phyloP scores from a whole-genome alignment of 1,284 basidiomycete genomes.

The Puccinia sorghi region DNA sequence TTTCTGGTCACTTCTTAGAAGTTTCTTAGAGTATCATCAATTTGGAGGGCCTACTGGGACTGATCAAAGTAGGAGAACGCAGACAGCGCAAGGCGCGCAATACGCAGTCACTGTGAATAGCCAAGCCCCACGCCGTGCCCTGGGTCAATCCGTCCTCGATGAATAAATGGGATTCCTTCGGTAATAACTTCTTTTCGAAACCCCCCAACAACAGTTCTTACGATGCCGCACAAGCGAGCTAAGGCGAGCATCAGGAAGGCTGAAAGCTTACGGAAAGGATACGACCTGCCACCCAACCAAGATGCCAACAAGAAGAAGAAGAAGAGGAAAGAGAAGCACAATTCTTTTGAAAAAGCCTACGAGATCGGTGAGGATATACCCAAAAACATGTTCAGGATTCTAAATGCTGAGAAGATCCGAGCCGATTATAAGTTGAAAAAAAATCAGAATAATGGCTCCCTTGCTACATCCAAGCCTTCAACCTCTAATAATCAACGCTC shows the following conservation, averaged over 20 bases:
- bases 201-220: neutral
- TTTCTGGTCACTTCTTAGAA: no score
- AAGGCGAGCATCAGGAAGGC: constrained; percentile 42
- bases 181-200: no score
- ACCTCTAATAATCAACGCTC: neutral
- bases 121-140: no score
- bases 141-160: no score
- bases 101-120: no score
- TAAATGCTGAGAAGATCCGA: constrained; percentile 39
- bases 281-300: constrained; percentile 34
- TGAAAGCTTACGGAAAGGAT: constrained; percentile 22
- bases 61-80: no score
- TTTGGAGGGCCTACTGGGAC: no score
- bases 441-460: neutral
- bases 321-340: constrained; percentile 22
- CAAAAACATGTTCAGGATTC: constrained; percentile 44
- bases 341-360: neutral
- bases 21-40: no score
- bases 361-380: constrained; percentile 23
- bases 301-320: constrained; percentile 20
- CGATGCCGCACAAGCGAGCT: constrained; percentile 46
- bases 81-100: no score
- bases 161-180: no score
- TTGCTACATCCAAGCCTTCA: neutral
- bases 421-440: constrained; percentile 25